Conservation (phyloP, 306 rosid species). For the Inga oerstediana region DNA sequence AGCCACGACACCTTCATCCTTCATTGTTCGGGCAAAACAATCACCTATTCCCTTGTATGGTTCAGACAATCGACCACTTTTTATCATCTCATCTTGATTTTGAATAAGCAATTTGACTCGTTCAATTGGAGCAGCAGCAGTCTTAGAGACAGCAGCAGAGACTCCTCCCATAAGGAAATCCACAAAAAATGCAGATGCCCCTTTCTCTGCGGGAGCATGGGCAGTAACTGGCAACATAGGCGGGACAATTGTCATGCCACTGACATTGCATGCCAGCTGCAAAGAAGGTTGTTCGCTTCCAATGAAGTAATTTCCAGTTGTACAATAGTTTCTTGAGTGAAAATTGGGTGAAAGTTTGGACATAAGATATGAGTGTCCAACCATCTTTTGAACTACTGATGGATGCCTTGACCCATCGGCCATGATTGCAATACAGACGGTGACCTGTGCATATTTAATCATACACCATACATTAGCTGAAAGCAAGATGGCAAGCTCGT, state of each 20-base stretch:
- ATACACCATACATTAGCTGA: not conserved
- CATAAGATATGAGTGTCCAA: constrained; percentile 62
- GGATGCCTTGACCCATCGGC: constrained; percentile 67
- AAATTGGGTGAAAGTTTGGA: constrained; percentile 63
- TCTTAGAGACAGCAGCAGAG: constrained; percentile 89
- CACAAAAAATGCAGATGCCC: constrained; percentile 50
- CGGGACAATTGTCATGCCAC: constrained; percentile 49
- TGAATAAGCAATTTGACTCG: constrained; percentile 81
- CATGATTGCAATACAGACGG: constrained; percentile 53
- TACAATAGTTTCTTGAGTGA: constrained; percentile 38
- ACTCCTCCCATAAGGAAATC: constrained; percentile 97
- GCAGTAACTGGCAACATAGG: constrained; percentile 41
- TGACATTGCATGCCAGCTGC: constrained; percentile 32
- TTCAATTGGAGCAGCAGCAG: constrained; percentile 95
- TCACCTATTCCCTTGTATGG: constrained; percentile 86
- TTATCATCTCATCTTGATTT: constrained; percentile 89
- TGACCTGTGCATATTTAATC: constrained; percentile 49
- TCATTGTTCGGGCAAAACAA: constrained; percentile 83
- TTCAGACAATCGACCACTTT: constrained; percentile 74
- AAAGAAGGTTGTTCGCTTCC: constrained; percentile 34
- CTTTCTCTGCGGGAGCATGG: constrained; percentile 77
- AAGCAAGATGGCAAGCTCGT: too few species aligned
- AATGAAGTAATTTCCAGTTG: constrained; percentile 32
- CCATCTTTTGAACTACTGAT: constrained; percentile 72
- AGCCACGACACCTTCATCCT: constrained; percentile 77